These are phyloP conservation scores for Russula ochroleuca DNA, from an alignment of 768 basidiomycete species.

Conservation along the genomic window DNA sequence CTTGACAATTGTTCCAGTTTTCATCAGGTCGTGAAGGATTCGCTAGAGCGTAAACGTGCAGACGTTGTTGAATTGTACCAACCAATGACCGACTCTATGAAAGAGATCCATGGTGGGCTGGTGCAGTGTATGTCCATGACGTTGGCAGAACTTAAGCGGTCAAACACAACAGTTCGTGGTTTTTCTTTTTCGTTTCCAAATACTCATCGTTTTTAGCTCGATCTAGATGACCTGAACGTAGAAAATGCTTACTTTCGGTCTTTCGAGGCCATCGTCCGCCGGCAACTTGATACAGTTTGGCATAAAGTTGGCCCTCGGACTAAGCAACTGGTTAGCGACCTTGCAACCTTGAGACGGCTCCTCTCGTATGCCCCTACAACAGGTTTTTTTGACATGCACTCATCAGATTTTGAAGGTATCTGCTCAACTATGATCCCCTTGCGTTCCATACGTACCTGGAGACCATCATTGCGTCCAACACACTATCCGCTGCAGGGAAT, in stretches of 20 bases:
- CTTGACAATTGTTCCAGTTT: constrained; percentile 52
- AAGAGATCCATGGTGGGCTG: constrained; percentile 87
- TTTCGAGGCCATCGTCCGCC: constrained; percentile 84
- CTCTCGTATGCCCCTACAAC: constrained; percentile 54
- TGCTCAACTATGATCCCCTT: constrained; percentile 86
- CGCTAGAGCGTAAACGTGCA: constrained; percentile 76
- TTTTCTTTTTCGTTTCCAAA: neutral
- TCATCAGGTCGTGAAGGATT: constrained; percentile 80
- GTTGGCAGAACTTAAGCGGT: constrained; percentile 82
- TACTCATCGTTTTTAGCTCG: constrained; percentile 53
- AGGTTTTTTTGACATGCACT: neutral
- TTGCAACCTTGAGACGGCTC: constrained; percentile 78
- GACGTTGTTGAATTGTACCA: constrained; percentile 93
- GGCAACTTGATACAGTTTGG: constrained; percentile 91
- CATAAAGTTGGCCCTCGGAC: constrained; percentile 93
- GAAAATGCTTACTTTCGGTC: constrained; percentile 93
- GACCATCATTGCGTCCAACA: constrained; percentile 67
- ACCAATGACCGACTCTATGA: constrained; percentile 78
- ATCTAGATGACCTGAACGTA: constrained; percentile 87
- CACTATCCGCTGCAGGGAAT: constrained; percentile 46
- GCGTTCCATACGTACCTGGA: constrained; percentile 91
- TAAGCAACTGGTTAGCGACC: constrained; percentile 84
- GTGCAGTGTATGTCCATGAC: constrained; percentile 93
- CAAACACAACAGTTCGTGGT: constrained; percentile 59
- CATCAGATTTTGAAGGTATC: constrained; percentile 49